Conservation (phyloP, 768 basidiomycete genomes). For the Trametes sanguinea region DNA sequence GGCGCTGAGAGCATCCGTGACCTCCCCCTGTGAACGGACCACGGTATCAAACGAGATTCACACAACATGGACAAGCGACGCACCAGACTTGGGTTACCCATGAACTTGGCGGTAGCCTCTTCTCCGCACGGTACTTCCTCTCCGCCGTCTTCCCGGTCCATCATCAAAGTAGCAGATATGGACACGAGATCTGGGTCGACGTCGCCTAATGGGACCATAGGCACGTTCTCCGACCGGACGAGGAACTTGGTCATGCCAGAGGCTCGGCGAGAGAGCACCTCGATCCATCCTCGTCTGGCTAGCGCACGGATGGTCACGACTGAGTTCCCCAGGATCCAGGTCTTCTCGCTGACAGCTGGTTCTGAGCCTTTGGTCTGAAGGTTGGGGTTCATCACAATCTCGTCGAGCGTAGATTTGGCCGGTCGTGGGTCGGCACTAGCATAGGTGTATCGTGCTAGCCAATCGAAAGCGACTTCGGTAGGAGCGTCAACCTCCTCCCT, state of each 20-base stretch:
- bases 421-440: constrained; percentile 92
- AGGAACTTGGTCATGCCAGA: constrained; percentile 88
- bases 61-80: not conserved
- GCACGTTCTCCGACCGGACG: constrained; percentile 86
- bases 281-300: constrained; percentile 81
- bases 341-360: constrained; percentile 57
- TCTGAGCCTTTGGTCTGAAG: constrained; percentile 36
- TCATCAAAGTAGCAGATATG: constrained; percentile 69
- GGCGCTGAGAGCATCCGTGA: constrained; percentile 12
- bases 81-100: constrained; percentile 16
- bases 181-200: constrained; percentile 78
- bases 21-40: constrained; percentile 11
- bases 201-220: constrained; percentile 81
- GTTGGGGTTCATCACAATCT: constrained; percentile 71
- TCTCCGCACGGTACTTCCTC: not conserved
- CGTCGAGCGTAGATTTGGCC: constrained; percentile 72
- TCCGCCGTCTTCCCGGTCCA: constrained; percentile 52
- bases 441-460: constrained; percentile 93
- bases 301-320: constrained; percentile 81
- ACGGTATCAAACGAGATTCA: constrained; percentile 21
- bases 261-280: constrained; percentile 79
- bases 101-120: not conserved
- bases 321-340: constrained; percentile 85
- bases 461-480: constrained; percentile 97
- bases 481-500: constrained; percentile 77